Conservation (phyloP, 805 yeast genomes). For the Metschnikowia kofuensis region DNA sequence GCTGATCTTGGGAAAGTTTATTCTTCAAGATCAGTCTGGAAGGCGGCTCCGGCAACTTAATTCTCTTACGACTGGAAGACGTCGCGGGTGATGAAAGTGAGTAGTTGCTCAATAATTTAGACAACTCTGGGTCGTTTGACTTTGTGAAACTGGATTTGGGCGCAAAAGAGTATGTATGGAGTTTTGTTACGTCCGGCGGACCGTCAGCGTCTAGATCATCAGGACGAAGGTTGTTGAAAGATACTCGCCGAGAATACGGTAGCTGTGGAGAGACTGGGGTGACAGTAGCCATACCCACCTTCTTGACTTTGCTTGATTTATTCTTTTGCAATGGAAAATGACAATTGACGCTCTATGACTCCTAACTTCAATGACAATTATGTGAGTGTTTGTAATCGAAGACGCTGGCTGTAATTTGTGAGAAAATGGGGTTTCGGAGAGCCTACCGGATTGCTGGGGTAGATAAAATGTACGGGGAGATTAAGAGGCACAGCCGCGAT, state of each 20-base stretch:
- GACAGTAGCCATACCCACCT: constrained; percentile 6
- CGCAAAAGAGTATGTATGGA: constrained; percentile 7
- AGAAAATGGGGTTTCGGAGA: not conserved
- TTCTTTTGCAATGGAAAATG: too few relatives aligned
- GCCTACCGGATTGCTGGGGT: not conserved
- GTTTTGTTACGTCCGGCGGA: constrained; percentile 4
- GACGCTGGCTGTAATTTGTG: not conserved
- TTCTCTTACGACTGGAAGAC: constrained; percentile 15
- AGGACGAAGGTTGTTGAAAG: constrained; percentile 42
- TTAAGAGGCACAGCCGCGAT: not conserved
- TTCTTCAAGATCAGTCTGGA: constrained; percentile 40
- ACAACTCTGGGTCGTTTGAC: constrained; percentile 2
- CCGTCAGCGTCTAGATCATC: constrained; percentile 12
- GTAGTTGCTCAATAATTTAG: constrained; percentile 19
- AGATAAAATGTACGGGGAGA: not conserved
- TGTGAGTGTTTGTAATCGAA: too few relatives aligned
- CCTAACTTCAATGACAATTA: too few relatives aligned
- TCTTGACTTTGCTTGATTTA: too few relatives aligned
- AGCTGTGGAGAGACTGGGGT: constrained; percentile 2
- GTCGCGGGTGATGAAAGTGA: constrained; percentile 9
- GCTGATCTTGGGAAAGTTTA: constrained; percentile 28
- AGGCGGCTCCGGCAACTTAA: constrained; percentile 31
- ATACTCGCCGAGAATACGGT: constrained; percentile 35
- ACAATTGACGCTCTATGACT: too few relatives aligned
- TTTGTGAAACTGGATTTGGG: not conserved